Base-by-base conservation (phyloP, 2,329 filamentous ascomycete genomes). In the Arachnomyces sp. region DNA sequence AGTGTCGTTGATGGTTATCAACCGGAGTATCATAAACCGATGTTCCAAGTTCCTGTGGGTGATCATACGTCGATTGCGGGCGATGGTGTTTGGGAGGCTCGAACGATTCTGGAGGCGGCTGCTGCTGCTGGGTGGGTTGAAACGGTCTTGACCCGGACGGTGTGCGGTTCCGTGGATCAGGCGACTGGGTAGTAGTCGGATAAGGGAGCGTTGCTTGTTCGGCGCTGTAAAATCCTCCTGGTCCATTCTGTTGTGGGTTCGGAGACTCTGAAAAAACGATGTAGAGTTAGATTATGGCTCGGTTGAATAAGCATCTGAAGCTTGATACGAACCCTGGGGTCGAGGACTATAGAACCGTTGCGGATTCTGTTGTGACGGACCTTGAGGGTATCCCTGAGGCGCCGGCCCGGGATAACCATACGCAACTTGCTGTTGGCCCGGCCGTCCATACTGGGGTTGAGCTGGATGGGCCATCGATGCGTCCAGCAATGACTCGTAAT, bases 391-490 rank as follows among this genome's bases (percentile, higher is more conserved):
- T 28, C 58, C 56, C 36, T 51, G 50, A 11, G 52, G 54, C 3
- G 50, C 55, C 38, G 52, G 52, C 28, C 50, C 42, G 7, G 51
- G 49, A 55, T 68, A 69, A 8, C 54, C 59, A 49, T 63, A 66
- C 31, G 56, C 45, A 28, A 53, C 21, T 25, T 25, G 69, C 15
- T 47, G 49, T n/a, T 42, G 45, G 7, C 43, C 40, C 11, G 50
- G 52, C 4, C 53, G 48, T 14, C 44, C 51, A 39, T 63, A 78
- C 69, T 32, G 70, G 67, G 43, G 78, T 55, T 86, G 84, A 38
- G 85, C 80, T n/a, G 89, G 84, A 52, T 95, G 90, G 1, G 89
- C 81, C 90, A 98, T 96, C 41, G 90, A 96, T 13, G 86, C 84
- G 63, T 98, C 92, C 14, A 98, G 72, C n/a, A 98, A 74, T 21